Conservation (phyloP, 257 asterid genomes). For the Solanum appendiculatum region DNA sequence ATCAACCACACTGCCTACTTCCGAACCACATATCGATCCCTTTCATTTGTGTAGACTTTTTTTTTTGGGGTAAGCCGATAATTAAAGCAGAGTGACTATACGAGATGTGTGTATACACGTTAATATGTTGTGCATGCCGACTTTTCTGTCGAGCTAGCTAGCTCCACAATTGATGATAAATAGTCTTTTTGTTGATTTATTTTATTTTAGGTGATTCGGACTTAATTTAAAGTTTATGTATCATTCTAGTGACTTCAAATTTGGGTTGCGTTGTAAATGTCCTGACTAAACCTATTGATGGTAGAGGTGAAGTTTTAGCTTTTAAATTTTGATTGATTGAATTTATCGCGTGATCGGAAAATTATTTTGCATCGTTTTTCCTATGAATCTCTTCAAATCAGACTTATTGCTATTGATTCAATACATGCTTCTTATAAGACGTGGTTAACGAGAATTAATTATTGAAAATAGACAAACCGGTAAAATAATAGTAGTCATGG, state of each 20-base stretch:
- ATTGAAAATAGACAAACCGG: too few species aligned
- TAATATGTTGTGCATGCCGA: neutral
- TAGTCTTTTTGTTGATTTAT: neutral
- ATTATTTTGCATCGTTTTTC: too few species aligned
- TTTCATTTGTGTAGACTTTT: neutral
- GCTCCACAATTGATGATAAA: neutral
- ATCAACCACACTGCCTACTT: conserved; percentile 39
- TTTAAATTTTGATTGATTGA: too few species aligned
- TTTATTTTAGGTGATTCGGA: neutral
- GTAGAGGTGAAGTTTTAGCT: too few species aligned
- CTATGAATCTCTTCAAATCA: too few species aligned
- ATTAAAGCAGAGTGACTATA: neutral
- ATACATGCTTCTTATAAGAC: too few species aligned
- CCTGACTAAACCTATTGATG: too few species aligned
- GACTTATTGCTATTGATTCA: too few species aligned
- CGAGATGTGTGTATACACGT: neutral
- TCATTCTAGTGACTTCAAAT: too few species aligned
- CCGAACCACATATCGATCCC: neutral
- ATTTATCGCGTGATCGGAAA: too few species aligned
- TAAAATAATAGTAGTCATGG: too few species aligned
- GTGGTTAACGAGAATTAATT: too few species aligned
- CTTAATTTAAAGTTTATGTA: neutral
- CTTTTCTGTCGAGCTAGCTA: neutral
- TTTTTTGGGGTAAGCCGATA: neutral
- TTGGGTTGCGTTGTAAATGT: neutral